A percentile compares a stretch with the other conserved stretches of the same genome.
Conservation (phyloP, 2,329 filamentous ascomycete species). For the Pseudogymnoascus sp. region DNA sequence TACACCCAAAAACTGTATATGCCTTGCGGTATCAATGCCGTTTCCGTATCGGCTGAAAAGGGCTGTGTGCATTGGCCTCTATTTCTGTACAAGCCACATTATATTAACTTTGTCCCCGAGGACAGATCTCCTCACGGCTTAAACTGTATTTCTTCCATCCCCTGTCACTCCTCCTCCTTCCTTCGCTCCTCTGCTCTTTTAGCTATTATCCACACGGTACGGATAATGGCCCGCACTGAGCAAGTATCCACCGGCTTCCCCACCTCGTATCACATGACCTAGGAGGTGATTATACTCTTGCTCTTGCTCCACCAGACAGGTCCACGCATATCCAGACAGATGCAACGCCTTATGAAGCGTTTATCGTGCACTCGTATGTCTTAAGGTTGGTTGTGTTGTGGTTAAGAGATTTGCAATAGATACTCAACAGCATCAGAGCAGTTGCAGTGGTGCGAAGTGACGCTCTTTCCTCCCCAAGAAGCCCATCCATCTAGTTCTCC, state of each 20-base stretch:
- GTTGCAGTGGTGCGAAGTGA: neutral
- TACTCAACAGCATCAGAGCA: neutral
- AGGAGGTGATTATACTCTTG: too few species aligned
- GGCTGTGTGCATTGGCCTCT: neutral
- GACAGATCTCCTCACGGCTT: constrained; percentile 6
- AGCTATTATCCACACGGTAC: neutral
- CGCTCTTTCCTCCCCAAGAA: neutral
- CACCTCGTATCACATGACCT: neutral
- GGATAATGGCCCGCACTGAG: neutral
- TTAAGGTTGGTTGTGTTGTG: neutral
- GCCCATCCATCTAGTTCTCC: neutral
- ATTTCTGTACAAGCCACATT: neutral
- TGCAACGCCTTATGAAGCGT: neutral
- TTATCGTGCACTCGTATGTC: neutral
- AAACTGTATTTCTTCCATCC: neutral
- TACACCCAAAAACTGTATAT: neutral
- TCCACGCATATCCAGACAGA: neutral
- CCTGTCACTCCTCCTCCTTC: neutral
- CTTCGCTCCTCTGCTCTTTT: neutral
- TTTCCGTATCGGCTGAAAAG: neutral
- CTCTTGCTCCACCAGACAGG: neutral
- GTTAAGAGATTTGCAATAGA: neutral
- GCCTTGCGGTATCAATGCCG: neutral
- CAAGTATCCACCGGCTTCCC: neutral
- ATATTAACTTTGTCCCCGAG: neutral